Base-by-base conservation (phyloP, 1,139 yeast genomes). In the Magnusiomyces magnusii region DNA sequence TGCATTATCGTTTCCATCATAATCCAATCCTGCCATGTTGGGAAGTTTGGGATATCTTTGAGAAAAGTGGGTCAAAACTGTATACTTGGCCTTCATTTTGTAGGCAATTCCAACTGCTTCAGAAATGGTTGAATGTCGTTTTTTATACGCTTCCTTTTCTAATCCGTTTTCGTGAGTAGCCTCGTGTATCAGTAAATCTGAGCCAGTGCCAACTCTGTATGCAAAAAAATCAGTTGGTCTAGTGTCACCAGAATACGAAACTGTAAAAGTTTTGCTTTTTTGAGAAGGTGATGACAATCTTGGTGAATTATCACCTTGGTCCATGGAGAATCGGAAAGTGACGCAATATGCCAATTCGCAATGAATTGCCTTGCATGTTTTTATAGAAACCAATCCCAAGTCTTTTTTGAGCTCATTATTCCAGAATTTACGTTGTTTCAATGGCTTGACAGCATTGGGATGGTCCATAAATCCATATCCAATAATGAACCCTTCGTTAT, bases 201-300 rank as follows among this genome's bases (percentile, higher is more conserved):
- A 82, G n/a, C 76, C 73, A 36, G 70, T 63, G 0, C 97, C 98
- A 57, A 87, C 80, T 3, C 76, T 78, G 1, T 76, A 69, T 0
- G 84, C 78, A 63, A 86, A 87, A 64, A 78, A 78, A 55, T 71
- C 74, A 63, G 84, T 86, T 0, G 99, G 99, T 67, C 98, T 81
- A 0, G 98, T 90, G 69, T 93, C 99, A 10, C 99, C 99, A 0
- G 97, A 90, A 70, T 89, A 95, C 0, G 97, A 86, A 1, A 92
- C 77, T 65, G 82, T 86, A 75, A 91, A 89, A 64, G 31, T 69
- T 24, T 71, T 69, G 19, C 50, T 54, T 21, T 59, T 63, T 19
- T 39, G 44, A 17, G 19, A 39, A 9, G 17, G 10, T 3, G 19
- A 9, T 39, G 44, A 13, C 7, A 7, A 7, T 31, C 13, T n/a